Evolutionary conservation across 2,329 filamentous ascomycete genomes (phyloP), one percentile per base, ranked within the genome.

Genomic region (Diaporthe capsici): DNA sequence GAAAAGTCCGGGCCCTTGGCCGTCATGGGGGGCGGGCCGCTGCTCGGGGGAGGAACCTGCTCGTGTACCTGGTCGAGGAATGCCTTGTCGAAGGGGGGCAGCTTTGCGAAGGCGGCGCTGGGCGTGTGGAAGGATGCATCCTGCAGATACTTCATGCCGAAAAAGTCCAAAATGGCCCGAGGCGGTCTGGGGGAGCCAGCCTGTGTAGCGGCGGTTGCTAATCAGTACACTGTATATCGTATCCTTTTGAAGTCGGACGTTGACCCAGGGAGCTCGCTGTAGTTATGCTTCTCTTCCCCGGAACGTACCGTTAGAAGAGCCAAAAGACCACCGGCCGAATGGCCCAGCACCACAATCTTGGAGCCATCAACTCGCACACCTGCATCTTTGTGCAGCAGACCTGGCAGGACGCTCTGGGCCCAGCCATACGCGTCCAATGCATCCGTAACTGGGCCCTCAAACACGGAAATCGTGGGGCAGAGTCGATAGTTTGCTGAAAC

Each of bases 101-200:
- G 39, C 42, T 65, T 49, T 34, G 60, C 60, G 9, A 65, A 65
- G 39, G 61, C 42, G 12, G 61, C 61, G n/a, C 42, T 65, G 25
- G 61, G 61, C 10, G 61, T 49, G 10, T 47, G 61, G 61, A 34
- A 34, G 6, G 42, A 65, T 47, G 42, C 25, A 4, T 65, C 61
- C 17, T 49, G 61, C 25, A 47, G 42, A 13, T 49, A 49, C 28
- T 65, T 65, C 25, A 65, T 65, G 2, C 42, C 61, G 20, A 65
- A 65, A 9, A 65, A 13, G 42, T 31, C 42, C 28, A 61, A 25
- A 34, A 49, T 34, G 17, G 42, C 61, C 22, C 25, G 25, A 49
- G 61, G 61, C 17, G 61, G 61, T 1, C 25, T 44, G 61, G 61
- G 39, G 1, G 60, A 28, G 7, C 60, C 39, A 22, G 39, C 60